A percentile compares a stretch with the other conserved stretches of the same genome.
Conservation (phyloP, 768 basidiomycete species). For the Collybia nuda region DNA sequence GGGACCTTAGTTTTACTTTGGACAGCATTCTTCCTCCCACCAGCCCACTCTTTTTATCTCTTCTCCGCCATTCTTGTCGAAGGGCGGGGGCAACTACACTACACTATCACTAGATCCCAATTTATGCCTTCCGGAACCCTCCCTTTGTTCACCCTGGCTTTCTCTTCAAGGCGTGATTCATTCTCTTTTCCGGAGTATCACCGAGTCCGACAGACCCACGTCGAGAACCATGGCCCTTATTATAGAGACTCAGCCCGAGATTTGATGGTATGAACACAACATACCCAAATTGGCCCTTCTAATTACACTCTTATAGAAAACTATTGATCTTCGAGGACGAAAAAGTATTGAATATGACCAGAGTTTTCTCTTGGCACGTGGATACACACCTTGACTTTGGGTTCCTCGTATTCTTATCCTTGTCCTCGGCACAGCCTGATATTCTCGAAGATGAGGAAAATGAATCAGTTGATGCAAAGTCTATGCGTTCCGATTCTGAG, state of each 20-base stretch:
- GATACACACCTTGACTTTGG: not conserved
- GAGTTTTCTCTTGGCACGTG: not conserved
- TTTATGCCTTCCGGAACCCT: not conserved
- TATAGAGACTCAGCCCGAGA: not conserved
- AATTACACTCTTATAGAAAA: not conserved
- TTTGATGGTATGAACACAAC: not conserved
- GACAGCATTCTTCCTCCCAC: not conserved
- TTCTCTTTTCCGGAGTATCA: slow-evolving; percentile 1
- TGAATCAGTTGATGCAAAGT: not conserved
- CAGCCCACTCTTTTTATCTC: not conserved
- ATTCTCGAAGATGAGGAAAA: not conserved
- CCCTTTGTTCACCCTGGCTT: not conserved
- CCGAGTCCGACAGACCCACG: not conserved
- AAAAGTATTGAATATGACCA: not conserved
- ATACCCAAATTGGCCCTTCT: not conserved
- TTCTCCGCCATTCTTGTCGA: not conserved
- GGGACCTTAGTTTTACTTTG: not conserved
- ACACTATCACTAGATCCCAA: not conserved
- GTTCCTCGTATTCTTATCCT: not conserved
- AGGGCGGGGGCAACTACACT: not conserved
- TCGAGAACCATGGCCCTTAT: not conserved
- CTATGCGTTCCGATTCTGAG: not conserved
- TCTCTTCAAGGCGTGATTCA: not conserved
- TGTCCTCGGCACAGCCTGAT: not conserved
- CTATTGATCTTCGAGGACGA: not conserved